Conservation (phyloP, 176 grass and related monocot species). For the Calamus simplicifolius region DNA sequence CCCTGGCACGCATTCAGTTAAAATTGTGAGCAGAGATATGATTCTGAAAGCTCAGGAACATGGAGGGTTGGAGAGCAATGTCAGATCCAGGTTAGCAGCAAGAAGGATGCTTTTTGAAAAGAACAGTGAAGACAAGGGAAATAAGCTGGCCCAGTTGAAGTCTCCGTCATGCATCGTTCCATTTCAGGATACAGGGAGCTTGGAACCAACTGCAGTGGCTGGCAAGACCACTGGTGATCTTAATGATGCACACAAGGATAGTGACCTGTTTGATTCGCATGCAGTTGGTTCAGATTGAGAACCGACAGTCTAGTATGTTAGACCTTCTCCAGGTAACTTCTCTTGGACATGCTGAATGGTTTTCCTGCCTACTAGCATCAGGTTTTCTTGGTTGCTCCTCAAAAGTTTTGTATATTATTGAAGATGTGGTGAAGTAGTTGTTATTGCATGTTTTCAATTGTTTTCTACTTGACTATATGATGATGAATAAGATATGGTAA, state of each 20-base stretch:
- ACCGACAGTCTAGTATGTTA: conserved; percentile 76
- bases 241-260: conserved; percentile 42
- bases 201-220: conserved; percentile 26
- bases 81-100: conserved; percentile 56
- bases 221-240: conserved; percentile 37
- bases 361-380: too few species aligned
- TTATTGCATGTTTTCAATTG: too few species aligned
- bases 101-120: conserved; percentile 52
- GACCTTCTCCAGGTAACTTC: conserved; percentile 80
- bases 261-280: conserved; percentile 63
- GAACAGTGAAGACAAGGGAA: conserved; percentile 52
- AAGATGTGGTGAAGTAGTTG: too few species aligned
- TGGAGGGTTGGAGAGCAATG: conserved; percentile 19
- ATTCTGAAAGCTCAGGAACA: conserved; percentile 22
- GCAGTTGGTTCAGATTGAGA: conserved; percentile 97
- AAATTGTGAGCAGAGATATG: conserved; percentile 46
- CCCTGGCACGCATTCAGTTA: conserved; percentile 33
- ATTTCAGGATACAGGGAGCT: conserved; percentile 29
- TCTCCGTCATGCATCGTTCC: conserved; percentile 64
- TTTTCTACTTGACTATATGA: too few species aligned
- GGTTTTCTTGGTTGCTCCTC: too few species aligned
- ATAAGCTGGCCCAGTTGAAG: conserved; percentile 38
- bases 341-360: not conserved
- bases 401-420: too few species aligned
- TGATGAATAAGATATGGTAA: too few species aligned